Percentiles rank a stretch among this genome's conserved stretches.
Evolutionary conservation across 2,329 filamentous ascomycete species (phyloP).

Genomic region (Claviceps capensis): DNA sequence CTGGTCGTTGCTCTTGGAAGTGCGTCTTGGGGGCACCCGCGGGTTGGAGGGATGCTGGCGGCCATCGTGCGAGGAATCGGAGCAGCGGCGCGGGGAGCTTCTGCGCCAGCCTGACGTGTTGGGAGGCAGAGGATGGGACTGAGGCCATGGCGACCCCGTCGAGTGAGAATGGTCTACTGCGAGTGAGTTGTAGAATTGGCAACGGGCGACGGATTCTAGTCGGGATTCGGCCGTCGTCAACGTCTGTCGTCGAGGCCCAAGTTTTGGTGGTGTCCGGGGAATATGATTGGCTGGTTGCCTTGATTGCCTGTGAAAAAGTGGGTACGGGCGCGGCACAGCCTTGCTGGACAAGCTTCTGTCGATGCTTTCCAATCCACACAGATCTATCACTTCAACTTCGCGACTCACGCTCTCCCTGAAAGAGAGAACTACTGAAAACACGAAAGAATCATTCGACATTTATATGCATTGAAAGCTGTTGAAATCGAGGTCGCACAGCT

Average conservation of each 20-base stretch:
- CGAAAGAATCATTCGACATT: not conserved
- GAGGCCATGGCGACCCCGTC: constrained; percentile 19
- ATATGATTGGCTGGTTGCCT: constrained; percentile 4
- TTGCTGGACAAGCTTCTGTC: not conserved
- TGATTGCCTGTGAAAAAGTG: not conserved
- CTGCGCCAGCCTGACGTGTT: constrained; percentile 48
- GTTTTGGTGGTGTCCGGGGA: not conserved
- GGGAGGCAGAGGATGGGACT: constrained; percentile 21
- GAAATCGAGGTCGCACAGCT: not conserved
- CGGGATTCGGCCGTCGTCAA: not conserved
- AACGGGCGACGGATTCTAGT: not conserved
- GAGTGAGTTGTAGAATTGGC: not conserved
- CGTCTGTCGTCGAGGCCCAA: constrained; percentile 7
- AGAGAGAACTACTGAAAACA: not conserved
- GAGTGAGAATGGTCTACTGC: too few relatives aligned
- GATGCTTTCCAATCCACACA: not conserved
- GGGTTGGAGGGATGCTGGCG: constrained; percentile 50
- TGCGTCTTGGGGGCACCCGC: constrained; percentile 28
- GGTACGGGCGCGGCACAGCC: constrained; percentile 4
- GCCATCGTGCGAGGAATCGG: constrained; percentile 82
- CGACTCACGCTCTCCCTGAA: not conserved
- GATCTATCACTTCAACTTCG: not conserved
- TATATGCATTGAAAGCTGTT: not conserved
- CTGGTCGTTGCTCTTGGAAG: constrained; percentile 46
- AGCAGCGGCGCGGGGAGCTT: constrained; percentile 64